A percentile compares a stretch with the other conserved stretches of the same genome.
Evolutionary conservation across 305 asterid genomes (phyloP).

Genomic region (Solanum hybrid): DNA sequence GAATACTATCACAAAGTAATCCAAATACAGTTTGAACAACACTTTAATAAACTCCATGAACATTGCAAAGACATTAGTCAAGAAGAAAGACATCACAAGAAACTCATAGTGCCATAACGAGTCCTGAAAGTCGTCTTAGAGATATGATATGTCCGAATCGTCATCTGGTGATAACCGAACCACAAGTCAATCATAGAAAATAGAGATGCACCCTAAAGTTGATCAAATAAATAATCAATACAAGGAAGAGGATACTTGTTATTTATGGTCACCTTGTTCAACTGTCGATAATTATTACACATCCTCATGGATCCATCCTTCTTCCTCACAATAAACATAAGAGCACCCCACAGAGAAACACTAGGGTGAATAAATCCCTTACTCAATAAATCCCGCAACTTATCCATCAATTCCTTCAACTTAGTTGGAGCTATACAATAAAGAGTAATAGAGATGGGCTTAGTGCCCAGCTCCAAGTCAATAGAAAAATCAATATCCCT

Average conservation of each 20-base stretch:
- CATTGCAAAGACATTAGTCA: not conserved
- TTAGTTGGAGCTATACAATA: no score
- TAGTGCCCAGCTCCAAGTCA: no score
- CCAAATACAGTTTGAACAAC: not conserved
- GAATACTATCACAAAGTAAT: not conserved
- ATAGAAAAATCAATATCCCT: no score
- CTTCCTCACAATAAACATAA: no score
- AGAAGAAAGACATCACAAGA: not conserved
- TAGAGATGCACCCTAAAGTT: not conserved
- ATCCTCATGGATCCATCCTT: not conserved
- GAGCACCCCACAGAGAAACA: no score
- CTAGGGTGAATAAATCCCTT: no score
- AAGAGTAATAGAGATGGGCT: no score
- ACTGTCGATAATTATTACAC: not conserved
- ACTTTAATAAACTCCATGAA: not conserved
- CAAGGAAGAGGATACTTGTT: not conserved
- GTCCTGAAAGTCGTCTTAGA: not conserved
- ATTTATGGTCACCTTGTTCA: not conserved
- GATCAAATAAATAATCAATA: not conserved
- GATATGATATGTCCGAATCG: not conserved
- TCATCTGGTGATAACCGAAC: not conserved
- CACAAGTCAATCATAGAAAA: not conserved
- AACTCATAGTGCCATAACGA: not conserved
- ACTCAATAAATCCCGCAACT: no score
- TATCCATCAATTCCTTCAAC: no score